Evolutionary conservation across 192 early-diverging fungal genomes (phyloP).

Genomic region (Glomus cerebriforme): DNA sequence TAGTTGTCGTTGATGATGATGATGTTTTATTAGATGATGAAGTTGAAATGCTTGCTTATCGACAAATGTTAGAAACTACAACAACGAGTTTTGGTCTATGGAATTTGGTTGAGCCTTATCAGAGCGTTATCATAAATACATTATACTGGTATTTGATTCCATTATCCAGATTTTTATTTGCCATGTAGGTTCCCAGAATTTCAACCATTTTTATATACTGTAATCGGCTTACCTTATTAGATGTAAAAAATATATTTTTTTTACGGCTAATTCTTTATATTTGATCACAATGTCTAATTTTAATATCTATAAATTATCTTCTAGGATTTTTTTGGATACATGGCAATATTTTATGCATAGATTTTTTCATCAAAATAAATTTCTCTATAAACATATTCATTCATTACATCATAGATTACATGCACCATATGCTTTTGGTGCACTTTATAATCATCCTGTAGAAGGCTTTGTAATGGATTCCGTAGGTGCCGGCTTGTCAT

Average conservation of each 20-base stretch:
- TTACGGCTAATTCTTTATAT: no score
- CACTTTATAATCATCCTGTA: constrained; percentile 81
- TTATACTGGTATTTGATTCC: constrained; percentile 40
- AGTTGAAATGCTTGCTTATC: background rate
- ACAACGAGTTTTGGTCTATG: background rate
- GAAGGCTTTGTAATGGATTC: constrained; percentile 79
- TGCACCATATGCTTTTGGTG: constrained; percentile 78
- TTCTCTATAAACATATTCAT: constrained; percentile 75
- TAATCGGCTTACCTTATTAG: background rate
- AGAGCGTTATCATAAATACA: constrained; percentile 16
- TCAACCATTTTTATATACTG: background rate
- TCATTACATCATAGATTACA: constrained; percentile 76
- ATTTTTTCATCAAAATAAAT: constrained; percentile 67
- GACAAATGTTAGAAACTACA: background rate
- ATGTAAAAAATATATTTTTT: background rate
- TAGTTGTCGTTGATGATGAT: constrained; percentile 32
- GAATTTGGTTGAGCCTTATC: background rate
- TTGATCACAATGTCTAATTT: background rate
- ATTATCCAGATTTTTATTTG: constrained; percentile 45
- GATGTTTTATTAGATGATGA: constrained; percentile 13
- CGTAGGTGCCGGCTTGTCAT: constrained; percentile 65
- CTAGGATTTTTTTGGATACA: constrained; percentile 52
- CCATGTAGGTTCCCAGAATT: constrained; percentile 46
- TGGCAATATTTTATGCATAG: constrained; percentile 77
- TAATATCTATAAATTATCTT: background rate